Percentiles rank a stretch among this genome's conserved stretches.
These are phyloP conservation scores for Cladosporium sp. DNA, from an alignment of 2,329 filamentous ascomycete species.

Conservation along the genomic window DNA sequence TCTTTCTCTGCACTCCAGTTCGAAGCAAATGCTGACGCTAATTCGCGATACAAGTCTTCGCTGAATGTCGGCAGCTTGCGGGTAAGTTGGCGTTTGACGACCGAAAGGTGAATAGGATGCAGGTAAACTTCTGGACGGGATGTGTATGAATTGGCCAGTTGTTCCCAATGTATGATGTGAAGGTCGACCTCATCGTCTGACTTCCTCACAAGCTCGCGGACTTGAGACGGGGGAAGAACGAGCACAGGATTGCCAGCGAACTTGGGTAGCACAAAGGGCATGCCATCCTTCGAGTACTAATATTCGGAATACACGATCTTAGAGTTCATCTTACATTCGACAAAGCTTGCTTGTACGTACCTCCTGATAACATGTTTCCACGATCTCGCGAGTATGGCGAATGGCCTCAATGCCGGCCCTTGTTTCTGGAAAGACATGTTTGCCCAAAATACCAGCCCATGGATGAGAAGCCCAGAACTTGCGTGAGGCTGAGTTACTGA, in stretches of 20 bases:
- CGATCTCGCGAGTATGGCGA: slow-evolving; percentile 16
- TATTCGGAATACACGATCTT: background rate
- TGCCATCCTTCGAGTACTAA: slow-evolving; percentile 17
- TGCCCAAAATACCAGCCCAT: background rate
- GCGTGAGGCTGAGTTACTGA: background rate
- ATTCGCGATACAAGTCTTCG: slow-evolving; percentile 21
- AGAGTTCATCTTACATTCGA: background rate
- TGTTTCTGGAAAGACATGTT: background rate
- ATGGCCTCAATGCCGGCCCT: slow-evolving; percentile 16
- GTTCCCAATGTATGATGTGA: slow-evolving; percentile 12
- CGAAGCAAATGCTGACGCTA: slow-evolving; percentile 15
- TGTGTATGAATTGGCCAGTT: slow-evolving; percentile 16
- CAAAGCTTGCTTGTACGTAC: slow-evolving; percentile 1
- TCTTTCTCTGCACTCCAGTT: slow-evolving; percentile 14
- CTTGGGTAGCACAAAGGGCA: slow-evolving; percentile 20
- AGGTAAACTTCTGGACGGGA: background rate
- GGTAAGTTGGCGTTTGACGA: slow-evolving; percentile 20
- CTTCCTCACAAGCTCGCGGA: slow-evolving; percentile 18
- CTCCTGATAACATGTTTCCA: slow-evolving; percentile 17
- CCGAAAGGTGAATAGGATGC: slow-evolving; percentile 15
- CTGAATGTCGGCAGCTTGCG: slow-evolving; percentile 21
- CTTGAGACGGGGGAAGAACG: slow-evolving; percentile 18
- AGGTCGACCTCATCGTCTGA: slow-evolving; percentile 19
- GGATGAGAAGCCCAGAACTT: background rate
- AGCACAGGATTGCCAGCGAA: slow-evolving; percentile 19